These are phyloP conservation scores for Curvularia lunata DNA, from an alignment of 2,329 filamentous ascomycete species.

Conservation along the genomic window DNA sequence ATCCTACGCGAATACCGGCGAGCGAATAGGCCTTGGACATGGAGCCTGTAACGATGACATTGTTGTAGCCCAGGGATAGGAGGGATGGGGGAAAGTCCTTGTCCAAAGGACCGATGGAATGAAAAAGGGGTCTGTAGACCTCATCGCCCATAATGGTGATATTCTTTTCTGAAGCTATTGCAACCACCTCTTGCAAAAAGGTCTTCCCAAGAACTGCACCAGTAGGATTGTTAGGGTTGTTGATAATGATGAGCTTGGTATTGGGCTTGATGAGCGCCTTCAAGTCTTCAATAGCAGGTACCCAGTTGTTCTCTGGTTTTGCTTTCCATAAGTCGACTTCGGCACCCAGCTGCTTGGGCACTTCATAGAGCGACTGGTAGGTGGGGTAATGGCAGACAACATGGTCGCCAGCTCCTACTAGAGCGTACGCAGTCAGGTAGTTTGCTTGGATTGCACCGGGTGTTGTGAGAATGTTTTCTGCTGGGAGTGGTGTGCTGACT, in stretches of 20 bases:
- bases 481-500: conserved; percentile 54
- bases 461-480: conserved; percentile 75
- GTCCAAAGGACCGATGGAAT: conserved; percentile 64
- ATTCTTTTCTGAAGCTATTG: conserved; percentile 66
- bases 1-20: conserved; percentile 81
- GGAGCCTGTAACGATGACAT: conserved; percentile 75
- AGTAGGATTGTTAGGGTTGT: conserved; percentile 84
- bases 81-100: conserved; percentile 69
- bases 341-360: conserved; percentile 76
- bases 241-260: conserved; percentile 74
- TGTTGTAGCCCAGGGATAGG: conserved; percentile 73
- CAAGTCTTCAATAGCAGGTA: conserved; percentile 71
- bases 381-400: conserved; percentile 87
- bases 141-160: conserved; percentile 78
- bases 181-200: conserved; percentile 66
- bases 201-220: conserved; percentile 70
- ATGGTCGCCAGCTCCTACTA: conserved; percentile 77
- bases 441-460: conserved; percentile 86
- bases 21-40: conserved; percentile 87
- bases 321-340: conserved; percentile 80
- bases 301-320: conserved; percentile 67
- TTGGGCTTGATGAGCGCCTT: conserved; percentile 68
- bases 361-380: conserved; percentile 78
- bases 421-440: conserved; percentile 75
- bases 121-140: conserved; percentile 84